Evolutionary conservation across 257 asterid genomes (phyloP), one percentile per base, ranked within the genome.

Genomic region (Parsonsia alboflavescens): DNA sequence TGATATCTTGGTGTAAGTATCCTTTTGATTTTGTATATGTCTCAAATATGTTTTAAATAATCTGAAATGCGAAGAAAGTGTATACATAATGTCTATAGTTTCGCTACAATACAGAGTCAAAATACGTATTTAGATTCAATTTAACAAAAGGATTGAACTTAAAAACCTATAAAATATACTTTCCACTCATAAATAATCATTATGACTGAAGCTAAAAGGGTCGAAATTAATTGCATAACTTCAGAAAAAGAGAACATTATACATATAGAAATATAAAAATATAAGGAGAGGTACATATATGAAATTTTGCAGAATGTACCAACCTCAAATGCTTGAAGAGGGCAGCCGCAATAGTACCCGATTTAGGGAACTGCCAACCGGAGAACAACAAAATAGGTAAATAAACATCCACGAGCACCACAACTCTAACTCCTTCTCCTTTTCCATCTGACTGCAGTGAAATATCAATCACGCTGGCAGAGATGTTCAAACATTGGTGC

Each of bases 311-410:
- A 10, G 17, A 62, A 58, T n/a, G 19, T 24, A 28, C 76, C 26
- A 74, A 92, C 99, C 98, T 89, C 76, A 90, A 61, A 81, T 94
- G 99, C 68, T 89, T 92, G 72, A 88, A 85, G 62, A 94, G 85
- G 19, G 95, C 88, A 9, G 96, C 93, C 7, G 97, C 96, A 13
- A 68, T 77, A 50, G 89, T 49, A 10, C 80, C 79, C 30, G 88
- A 87, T 79, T 80, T 81, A 45, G 98, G 96, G 80, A 94, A 94
- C 86, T 92, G 96, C 97, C 98, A 94, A n/a, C 93, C 96, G 17
- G 87, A 82, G 97, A 95, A 92, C 84, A 85, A 54, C 4, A 84
- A 87, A 7, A 79, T 72, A 28, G 97, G 97, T 82, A 94, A 85
- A 89, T 90, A 89, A 56, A 92, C 96, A 81, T 94, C 96, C 82